Percentiles rank a stretch among this genome's conserved stretches.
Evolutionary conservation across 352 stramenopile genomes (phyloP).

Genomic region (Phytopythium chamaehyphon): DNA sequence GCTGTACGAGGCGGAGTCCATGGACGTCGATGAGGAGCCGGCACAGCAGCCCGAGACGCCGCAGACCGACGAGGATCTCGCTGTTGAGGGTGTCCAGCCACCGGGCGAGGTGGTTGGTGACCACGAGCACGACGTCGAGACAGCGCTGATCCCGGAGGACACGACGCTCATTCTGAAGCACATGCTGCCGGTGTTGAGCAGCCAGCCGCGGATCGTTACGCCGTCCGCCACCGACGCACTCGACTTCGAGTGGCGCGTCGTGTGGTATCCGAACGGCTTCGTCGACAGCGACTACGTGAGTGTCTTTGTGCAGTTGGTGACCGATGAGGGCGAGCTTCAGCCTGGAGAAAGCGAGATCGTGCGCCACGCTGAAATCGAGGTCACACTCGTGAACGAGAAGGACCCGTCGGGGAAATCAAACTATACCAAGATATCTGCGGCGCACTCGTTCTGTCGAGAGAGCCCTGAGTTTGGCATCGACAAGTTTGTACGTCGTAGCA

Average conservation of each 20-base stretch:
- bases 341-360: background rate
- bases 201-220: constrained; percentile 27
- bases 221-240: constrained; percentile 25
- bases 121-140: constrained; percentile 5
- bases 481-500: constrained; percentile 40
- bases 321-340: constrained; percentile 2
- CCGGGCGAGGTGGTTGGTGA: constrained; percentile 17
- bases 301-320: constrained; percentile 58
- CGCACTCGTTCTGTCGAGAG: constrained; percentile 48
- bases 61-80: background rate
- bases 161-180: constrained; percentile 26
- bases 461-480: constrained; percentile 51
- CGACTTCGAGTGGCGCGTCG: constrained; percentile 48
- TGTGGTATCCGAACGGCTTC: constrained; percentile 57
- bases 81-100: background rate
- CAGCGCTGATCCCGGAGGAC: constrained; percentile 1
- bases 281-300: constrained; percentile 42
- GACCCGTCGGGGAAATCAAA: constrained; percentile 12
- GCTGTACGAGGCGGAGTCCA: constrained; percentile 5
- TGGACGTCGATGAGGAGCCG: constrained; percentile 10
- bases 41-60: constrained; percentile 9
- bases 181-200: constrained; percentile 39
- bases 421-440: constrained; percentile 29
- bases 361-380: constrained; percentile 28
- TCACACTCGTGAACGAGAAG: constrained; percentile 38